Evolutionary conservation across 768 basidiomycete genomes (phyloP).

Genomic region (Tylopilus felleus): DNA sequence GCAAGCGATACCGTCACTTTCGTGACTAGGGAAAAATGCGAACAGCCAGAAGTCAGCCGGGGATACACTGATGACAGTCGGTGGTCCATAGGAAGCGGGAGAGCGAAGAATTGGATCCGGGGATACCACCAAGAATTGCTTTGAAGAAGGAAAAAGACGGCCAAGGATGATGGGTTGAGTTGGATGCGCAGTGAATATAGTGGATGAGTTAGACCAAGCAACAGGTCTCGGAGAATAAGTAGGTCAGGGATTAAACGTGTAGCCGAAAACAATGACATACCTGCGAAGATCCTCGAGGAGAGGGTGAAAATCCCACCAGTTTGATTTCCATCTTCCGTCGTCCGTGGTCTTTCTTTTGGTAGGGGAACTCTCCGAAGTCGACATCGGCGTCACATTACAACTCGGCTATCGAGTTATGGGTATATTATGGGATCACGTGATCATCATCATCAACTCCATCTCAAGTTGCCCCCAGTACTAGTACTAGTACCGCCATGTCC

Average conservation of each 20-base stretch:
- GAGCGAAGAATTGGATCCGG: constrained; percentile 48
- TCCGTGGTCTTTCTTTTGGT: constrained; percentile 55
- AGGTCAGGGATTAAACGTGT: neutral
- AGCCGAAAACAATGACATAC: constrained; percentile 32
- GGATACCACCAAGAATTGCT: constrained; percentile 56
- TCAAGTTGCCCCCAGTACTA: neutral
- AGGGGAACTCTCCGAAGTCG: constrained; percentile 33
- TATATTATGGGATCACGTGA: constrained; percentile 1
- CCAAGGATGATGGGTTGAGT: constrained; percentile 56
- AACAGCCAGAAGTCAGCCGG: constrained; percentile 64
- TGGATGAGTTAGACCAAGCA: constrained; percentile 66
- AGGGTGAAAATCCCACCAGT: constrained; percentile 75
- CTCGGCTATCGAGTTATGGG: neutral
- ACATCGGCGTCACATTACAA: constrained; percentile 12
- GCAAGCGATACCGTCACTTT: constrained; percentile 57
- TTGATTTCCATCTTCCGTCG: constrained; percentile 52
- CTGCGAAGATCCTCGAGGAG: constrained; percentile 54
- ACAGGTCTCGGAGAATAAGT: constrained; percentile 48
- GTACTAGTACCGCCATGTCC: constrained; percentile 14
- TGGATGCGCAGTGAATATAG: constrained; percentile 67
- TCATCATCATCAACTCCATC: no score
- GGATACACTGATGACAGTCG: constrained; percentile 58
- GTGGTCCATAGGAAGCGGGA: constrained; percentile 53
- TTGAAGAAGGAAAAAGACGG: constrained; percentile 67
- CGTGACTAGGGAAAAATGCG: constrained; percentile 66